A percentile compares a stretch with the other conserved stretches of the same genome.
These are phyloP conservation scores for Purpureocillium lavendulum DNA, from an alignment of 2,329 filamentous ascomycete genomes.

Conservation along the genomic window DNA sequence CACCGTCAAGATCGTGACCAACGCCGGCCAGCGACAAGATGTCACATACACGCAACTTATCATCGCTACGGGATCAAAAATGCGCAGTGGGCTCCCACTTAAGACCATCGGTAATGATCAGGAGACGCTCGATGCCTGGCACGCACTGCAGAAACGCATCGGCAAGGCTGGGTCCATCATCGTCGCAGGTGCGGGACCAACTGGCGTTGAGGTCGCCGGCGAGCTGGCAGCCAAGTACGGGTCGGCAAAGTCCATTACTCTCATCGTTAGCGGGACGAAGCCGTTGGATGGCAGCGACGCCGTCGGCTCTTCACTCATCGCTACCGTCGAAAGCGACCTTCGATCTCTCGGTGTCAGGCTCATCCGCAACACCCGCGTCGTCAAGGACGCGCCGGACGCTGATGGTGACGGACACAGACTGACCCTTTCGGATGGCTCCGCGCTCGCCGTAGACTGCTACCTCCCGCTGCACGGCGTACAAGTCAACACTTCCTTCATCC, in stretches of 20 bases:
- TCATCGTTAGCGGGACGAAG: slow-evolving; percentile 4
- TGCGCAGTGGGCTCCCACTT: slow-evolving; percentile 32
- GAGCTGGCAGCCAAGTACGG: slow-evolving; percentile 22
- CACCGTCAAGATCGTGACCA: slow-evolving; percentile 26
- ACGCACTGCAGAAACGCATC: slow-evolving; percentile 16
- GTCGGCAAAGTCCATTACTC: slow-evolving; percentile 13
- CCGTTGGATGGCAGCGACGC: slow-evolving; percentile 1
- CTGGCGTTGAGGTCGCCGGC: slow-evolving; percentile 28
- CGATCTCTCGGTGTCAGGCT: slow-evolving; percentile 17
- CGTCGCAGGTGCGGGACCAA: slow-evolving; percentile 27
- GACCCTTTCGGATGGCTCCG: slow-evolving; percentile 20
- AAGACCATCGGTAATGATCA: slow-evolving; percentile 38
- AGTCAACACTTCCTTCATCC: slow-evolving; percentile 33
- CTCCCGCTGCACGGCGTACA: slow-evolving; percentile 34
- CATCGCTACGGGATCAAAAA: slow-evolving; percentile 43
- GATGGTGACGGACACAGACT: slow-evolving; percentile 11
- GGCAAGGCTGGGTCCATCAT: slow-evolving; percentile 21
- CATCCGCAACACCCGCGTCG: slow-evolving; percentile 21
- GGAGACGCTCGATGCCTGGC: slow-evolving; percentile 27
- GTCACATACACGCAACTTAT: slow-evolving; percentile 43
- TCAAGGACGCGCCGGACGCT: slow-evolving; percentile 5
- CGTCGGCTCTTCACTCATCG: slow-evolving; percentile 19
- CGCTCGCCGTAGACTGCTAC: slow-evolving; percentile 26
- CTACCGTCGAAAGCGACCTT: slow-evolving; percentile 14
- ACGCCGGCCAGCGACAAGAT: slow-evolving; percentile 18